Conservation (phyloP, 2,329 filamentous ascomycete genomes). For the Alternaria hordeiaustralica region DNA sequence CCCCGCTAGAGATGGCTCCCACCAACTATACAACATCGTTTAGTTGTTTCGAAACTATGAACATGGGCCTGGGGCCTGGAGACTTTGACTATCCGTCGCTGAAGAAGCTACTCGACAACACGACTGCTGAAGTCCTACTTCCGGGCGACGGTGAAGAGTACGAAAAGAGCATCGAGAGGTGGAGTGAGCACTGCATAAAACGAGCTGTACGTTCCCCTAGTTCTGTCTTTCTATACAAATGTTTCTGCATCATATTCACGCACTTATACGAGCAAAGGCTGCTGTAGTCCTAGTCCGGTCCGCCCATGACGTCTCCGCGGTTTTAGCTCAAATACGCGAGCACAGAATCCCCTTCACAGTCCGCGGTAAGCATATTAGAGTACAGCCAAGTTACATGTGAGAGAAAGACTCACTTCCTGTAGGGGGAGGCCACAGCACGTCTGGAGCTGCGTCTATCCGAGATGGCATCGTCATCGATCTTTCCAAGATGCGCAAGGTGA, state of each 20-base stretch:
- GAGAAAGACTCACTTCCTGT: not conserved
- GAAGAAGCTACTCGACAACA: constrained; percentile 26
- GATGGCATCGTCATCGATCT: constrained; percentile 65
- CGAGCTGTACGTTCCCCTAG: constrained; percentile 26
- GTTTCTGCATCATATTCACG: no score
- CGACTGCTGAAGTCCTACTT: constrained; percentile 28
- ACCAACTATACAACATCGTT: not conserved
- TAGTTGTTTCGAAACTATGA: not conserved
- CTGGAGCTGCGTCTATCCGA: constrained; percentile 57
- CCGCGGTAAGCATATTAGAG: constrained; percentile 25
- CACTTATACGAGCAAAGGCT: constrained; percentile 14
- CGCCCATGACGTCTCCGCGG: constrained; percentile 28
- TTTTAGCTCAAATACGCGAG: constrained; percentile 28
- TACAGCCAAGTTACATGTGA: not conserved
- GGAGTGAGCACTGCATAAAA: constrained; percentile 40
- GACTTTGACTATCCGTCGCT: constrained; percentile 26
- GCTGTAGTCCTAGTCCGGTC: constrained; percentile 30
- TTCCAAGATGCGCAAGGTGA: constrained; percentile 57
- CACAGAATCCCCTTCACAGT: constrained; percentile 59
- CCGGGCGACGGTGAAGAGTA: constrained; percentile 31
- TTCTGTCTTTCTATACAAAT: not conserved
- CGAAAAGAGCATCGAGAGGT: constrained; percentile 33
- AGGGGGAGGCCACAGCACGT: constrained; percentile 64
- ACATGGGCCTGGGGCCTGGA: constrained; percentile 15
- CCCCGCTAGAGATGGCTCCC: not conserved